Evolutionary conservation across 169 alveolate species (phyloP), one percentile per base, ranked within the genome.

Genomic region (Toxoplasma gondii): DNA sequence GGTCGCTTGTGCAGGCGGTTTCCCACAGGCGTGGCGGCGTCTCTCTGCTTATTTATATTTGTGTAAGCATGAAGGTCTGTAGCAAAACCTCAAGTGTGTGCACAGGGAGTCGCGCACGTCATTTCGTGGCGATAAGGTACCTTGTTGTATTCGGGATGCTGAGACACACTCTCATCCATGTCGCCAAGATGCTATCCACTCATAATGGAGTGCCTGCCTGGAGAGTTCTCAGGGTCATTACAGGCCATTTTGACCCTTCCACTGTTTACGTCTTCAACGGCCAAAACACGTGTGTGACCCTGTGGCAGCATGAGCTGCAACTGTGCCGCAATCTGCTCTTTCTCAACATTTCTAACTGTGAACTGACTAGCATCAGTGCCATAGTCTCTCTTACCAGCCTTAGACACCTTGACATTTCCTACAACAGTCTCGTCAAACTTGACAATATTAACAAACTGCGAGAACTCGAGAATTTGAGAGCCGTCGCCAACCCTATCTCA

Each of bases 311-410:
- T 5, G 84, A 74, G 19, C 84, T 74, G 1, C 84, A 74, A 36
- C 84, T 74, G 44, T 74, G 84, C 84, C 39, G 44, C 45, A 74
- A n/a, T n/a, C 43, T 74, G 84, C 84, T 74, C 7, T 74, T 74
- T n/a, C 43, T 74, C 24, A 74, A 74, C 84, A 9, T 74, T 27
- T 74, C 84, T 31, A 31, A 74, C 22, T 74, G 84, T n/a, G 84
- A 17, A 74, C 84, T 74, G 43, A 34, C 27, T 12, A 74, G 9
- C 27, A 34, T 74, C 39, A 74, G n/a, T n/a, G 44, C 43, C 45
- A 5, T 74, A 4, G 44, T 36, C 84, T 31, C 45, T 16, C 84
- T 74, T 7, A 74, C 84, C 45, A 31, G 84, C 43, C 27, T 74
- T 7, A 74, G n/a, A 36, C 43, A 74, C 84, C 84, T 74, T 4